Evolutionary conservation across 1,284 basidiomycete genomes (phyloP).

Genomic region (Apiotrichum domesticum): DNA sequence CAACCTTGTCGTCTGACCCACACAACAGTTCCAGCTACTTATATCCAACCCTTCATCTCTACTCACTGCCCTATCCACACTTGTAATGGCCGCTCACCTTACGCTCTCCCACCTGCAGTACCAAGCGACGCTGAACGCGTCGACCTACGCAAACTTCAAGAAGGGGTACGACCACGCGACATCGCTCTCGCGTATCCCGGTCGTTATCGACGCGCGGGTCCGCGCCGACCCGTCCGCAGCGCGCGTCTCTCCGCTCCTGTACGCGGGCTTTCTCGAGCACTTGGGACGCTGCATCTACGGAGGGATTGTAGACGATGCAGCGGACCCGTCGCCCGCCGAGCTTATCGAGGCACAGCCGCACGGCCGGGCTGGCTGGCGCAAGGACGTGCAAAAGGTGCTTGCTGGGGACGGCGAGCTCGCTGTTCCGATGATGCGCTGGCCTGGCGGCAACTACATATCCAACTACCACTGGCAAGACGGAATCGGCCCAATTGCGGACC

Average conservation of each 20-base stretch:
- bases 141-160: too few relatives aligned
- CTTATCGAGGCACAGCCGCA: constrained; percentile 34
- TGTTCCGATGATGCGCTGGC: constrained; percentile 58
- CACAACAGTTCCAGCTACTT: too few relatives aligned
- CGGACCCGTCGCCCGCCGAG: constrained; percentile 37
- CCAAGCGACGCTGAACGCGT: too few relatives aligned
- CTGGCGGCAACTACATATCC: constrained; percentile 54
- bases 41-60: too few relatives aligned
- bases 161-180: too few relatives aligned
- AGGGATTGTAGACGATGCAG: constrained; percentile 54
- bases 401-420: constrained; percentile 52
- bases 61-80: too few relatives aligned
- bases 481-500: constrained; percentile 53
- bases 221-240: constrained; percentile 23
- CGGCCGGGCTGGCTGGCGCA: constrained; percentile 51
- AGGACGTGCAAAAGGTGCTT: constrained; percentile 55
- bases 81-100: too few relatives aligned
- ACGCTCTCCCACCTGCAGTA: too few relatives aligned
- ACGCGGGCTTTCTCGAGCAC: constrained; percentile 60
- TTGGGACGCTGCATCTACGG: constrained; percentile 60
- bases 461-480: constrained; percentile 66
- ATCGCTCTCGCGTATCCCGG: not conserved
- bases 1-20: too few relatives aligned
- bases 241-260: constrained; percentile 44
- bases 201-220: constrained; percentile 20